Conservation (phyloP, 495 filamentous ascomycete species). For the Penicillium taxi region DNA sequence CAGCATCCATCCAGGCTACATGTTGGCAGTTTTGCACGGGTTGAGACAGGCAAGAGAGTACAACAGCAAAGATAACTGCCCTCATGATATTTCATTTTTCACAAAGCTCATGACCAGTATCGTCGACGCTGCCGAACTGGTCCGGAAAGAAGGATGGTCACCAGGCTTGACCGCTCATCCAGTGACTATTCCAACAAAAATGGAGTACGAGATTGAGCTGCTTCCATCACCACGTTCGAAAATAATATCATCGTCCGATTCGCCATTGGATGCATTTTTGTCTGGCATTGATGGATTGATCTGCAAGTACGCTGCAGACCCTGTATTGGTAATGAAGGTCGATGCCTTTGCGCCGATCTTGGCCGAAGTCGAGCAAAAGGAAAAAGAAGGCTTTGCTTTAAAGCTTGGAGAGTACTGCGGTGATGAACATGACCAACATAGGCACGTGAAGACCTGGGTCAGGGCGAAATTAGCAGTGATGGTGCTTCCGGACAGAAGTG, state of each 20-base stretch:
- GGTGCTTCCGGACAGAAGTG: not conserved
- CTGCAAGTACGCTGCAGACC: conserved; percentile 1
- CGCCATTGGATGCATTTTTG: not conserved
- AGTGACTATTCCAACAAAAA: not conserved
- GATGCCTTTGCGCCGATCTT: not conserved
- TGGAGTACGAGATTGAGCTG: conserved; percentile 3
- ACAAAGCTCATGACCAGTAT: not conserved
- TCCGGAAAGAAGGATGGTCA: not conserved
- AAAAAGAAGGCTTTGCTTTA: not conserved
- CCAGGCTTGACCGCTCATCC: not conserved
- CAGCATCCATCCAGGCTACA: too few relatives aligned
- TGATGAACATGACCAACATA: not conserved
- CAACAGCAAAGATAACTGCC: too few relatives aligned
- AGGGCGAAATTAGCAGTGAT: not conserved
- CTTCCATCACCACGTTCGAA: not conserved
- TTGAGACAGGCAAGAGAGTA: too few relatives aligned
- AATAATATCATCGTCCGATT: too few relatives aligned
- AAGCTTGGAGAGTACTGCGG: not conserved
- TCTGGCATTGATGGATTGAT: not conserved
- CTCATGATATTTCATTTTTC: not conserved
- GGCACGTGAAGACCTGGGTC: not conserved
- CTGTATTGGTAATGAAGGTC: conserved; percentile 1
- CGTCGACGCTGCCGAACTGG: not conserved
- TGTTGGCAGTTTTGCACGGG: too few relatives aligned
- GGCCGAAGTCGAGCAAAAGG: not conserved